These are phyloP conservation scores for Suillus americanus DNA, from an alignment of 768 basidiomycete genomes.

Conservation along the genomic window DNA sequence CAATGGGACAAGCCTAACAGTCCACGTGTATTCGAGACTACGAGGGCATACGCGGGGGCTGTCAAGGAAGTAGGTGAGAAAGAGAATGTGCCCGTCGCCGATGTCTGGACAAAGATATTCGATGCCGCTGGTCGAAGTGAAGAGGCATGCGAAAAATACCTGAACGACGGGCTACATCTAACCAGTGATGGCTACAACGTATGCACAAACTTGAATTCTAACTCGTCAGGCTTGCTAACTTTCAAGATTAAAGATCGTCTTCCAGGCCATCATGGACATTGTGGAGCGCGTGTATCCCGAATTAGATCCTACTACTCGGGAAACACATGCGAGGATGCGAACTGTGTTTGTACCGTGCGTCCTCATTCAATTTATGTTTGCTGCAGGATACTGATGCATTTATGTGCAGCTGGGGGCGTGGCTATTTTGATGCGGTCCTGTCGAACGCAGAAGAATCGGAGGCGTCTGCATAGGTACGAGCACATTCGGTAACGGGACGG, in stretches of 20 bases:
- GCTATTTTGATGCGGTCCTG: too few relatives aligned
- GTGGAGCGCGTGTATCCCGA: constrained; percentile 65
- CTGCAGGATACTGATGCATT: not conserved
- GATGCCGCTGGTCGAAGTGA: constrained; percentile 67
- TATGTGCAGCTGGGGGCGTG: too few relatives aligned
- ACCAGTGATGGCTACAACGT: constrained; percentile 75
- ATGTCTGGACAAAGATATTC: constrained; percentile 76
- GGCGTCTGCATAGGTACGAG: too few relatives aligned
- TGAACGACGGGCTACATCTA: constrained; percentile 81
- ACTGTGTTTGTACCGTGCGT: constrained; percentile 63
- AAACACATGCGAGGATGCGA: constrained; percentile 52
- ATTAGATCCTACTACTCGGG: constrained; percentile 27
- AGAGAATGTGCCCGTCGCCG: constrained; percentile 60
- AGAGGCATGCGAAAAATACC: constrained; percentile 46
- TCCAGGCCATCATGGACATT: constrained; percentile 55
- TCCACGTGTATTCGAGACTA: constrained; percentile 57
- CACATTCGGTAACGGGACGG: too few relatives aligned
- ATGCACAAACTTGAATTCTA: constrained; percentile 22
- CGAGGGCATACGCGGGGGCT: constrained; percentile 69
- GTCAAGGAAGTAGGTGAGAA: constrained; percentile 59
- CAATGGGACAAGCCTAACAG: constrained; percentile 36
- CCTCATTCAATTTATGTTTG: not conserved
- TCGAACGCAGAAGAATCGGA: too few relatives aligned
- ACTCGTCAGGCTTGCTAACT: constrained; percentile 2
- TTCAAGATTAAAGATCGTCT: constrained; percentile 55